A percentile compares a stretch with the other conserved stretches of the same genome.
Evolutionary conservation across 495 filamentous ascomycete species (phyloP).

Genomic region (Thozetella sp.): DNA sequence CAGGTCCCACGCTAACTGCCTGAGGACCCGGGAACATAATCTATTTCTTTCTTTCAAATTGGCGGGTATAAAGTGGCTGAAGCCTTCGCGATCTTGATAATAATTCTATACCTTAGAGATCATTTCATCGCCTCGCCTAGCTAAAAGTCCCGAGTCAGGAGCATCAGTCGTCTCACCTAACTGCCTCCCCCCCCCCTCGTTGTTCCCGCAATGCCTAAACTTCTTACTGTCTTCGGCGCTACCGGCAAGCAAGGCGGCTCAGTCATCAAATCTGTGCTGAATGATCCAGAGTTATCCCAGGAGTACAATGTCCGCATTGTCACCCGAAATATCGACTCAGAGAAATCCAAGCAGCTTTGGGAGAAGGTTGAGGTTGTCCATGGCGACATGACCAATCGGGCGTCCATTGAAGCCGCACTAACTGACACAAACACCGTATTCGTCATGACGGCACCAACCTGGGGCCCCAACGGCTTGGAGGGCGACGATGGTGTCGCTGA

Average conservation of each 20-base stretch:
- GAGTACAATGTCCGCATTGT: constrained; percentile 53
- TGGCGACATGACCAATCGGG: constrained; percentile 29
- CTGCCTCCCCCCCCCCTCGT: no score
- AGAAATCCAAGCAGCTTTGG: constrained; percentile 37
- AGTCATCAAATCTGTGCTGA: constrained; percentile 49
- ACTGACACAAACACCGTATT: not conserved
- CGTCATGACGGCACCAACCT: constrained; percentile 14
- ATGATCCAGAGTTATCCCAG: constrained; percentile 43
- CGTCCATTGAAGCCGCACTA: constrained; percentile 34
- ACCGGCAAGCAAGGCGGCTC: constrained; percentile 62
- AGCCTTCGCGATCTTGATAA: no score
- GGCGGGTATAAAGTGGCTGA: no score
- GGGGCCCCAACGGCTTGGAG: constrained; percentile 28
- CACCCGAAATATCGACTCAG: constrained; percentile 47
- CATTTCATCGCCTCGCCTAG: no score
- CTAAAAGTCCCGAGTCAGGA: no score
- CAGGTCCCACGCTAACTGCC: no score
- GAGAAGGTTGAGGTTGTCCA: constrained; percentile 34
- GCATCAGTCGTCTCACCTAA: no score
- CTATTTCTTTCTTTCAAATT: no score
- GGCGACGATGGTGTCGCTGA: constrained; percentile 38
- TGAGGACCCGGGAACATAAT: no score
- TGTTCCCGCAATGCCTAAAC: constrained; percentile 46
- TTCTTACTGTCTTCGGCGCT: constrained; percentile 58
- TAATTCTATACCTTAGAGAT: no score